Base-by-base conservation (phyloP, 2,329 filamentous ascomycete species). In the Apiospora arundinis region DNA sequence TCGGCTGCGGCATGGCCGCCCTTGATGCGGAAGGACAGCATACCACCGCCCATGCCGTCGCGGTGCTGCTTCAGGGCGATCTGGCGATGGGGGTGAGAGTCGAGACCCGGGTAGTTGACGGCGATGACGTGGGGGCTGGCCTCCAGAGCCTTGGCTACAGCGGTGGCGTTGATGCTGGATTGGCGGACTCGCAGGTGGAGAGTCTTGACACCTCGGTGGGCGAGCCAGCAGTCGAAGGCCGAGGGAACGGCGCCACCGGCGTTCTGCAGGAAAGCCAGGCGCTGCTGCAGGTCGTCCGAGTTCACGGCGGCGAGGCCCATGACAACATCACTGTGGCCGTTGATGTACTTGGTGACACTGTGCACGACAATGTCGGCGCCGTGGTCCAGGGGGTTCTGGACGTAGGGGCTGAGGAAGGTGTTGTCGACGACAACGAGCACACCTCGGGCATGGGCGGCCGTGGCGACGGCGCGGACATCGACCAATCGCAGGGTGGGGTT, bases 401-500 rank as follows among this genome's bases (percentile, higher is more conserved):
- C 89, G 82, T 98, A 99, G 44, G 96, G 96, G 73, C 93, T 95
- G 80, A 98, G 87, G 87, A 99, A 99, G 25, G 96, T 99, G 86
- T 99, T 99, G 86, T 99, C 96, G 56, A 99, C 96, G n/a, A 99
- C 96, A 60, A 99, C 96, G 80, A 94, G 87, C 78, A 98, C 94
- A 73, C 95, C 95, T 79, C 94, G 93, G 77, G 92, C 87, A 82
- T 98, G 96, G 23, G 96, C 96, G 70, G 92, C 88, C 40, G 90
- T 90, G 40, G 93, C 92, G 52, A 99, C 93, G 69, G 93, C 92
- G 77, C 93, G 88, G 80, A 99, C 97, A 83, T 99, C 95, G 75
- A 98, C 95, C 67, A 99, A 89, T 40, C 93, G 91, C 71, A 99
- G 88, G 8, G 96, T 99, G 0, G 96, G 96, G 85, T 99, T 99